These are phyloP conservation scores for Epichloe gansuensis DNA, from an alignment of 2,329 filamentous ascomycete genomes.

Conservation along the genomic window DNA sequence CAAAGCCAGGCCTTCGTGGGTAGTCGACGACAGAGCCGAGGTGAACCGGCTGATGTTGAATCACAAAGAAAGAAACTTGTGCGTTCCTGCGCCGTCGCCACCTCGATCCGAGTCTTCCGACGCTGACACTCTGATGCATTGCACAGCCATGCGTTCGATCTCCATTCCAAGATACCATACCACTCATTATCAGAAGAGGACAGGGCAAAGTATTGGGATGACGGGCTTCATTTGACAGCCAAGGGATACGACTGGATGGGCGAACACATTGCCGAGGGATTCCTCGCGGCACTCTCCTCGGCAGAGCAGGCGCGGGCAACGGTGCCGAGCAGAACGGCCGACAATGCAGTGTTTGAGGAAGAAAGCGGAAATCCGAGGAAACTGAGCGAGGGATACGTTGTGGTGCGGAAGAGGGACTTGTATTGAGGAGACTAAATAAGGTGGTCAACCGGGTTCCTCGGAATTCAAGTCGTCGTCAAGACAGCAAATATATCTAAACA, in stretches of 20 bases:
- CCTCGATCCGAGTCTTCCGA: no score
- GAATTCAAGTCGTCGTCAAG: background rate
- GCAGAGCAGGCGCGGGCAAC: background rate
- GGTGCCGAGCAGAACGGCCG: conserved; percentile 20
- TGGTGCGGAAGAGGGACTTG: conserved; percentile 40
- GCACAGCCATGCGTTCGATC: conserved; percentile 42
- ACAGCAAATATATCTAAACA: background rate
- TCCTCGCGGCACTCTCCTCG: conserved; percentile 22
- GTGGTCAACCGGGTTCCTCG: background rate
- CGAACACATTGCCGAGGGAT: conserved; percentile 37
- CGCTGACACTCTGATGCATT: background rate
- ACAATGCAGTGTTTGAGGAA: conserved; percentile 32
- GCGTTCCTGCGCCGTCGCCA: conserved; percentile 16
- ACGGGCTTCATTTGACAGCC: conserved; percentile 45
- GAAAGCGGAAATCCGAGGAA: conserved; percentile 34
- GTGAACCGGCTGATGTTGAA: conserved; percentile 42
- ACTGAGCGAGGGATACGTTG: conserved; percentile 40
- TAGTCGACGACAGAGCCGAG: conserved; percentile 25
- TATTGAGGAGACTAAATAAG: conserved; percentile 22
- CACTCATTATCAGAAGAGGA: conserved; percentile 33
- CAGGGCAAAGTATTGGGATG: conserved; percentile 43
- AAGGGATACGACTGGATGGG: conserved; percentile 53
- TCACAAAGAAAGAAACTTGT: conserved; percentile 40
- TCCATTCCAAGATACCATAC: conserved; percentile 42
- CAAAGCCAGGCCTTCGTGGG: conserved; percentile 13